Evolutionary conservation across 805 yeast genomes (phyloP).

Genomic region (Pichia phayaonensis): DNA sequence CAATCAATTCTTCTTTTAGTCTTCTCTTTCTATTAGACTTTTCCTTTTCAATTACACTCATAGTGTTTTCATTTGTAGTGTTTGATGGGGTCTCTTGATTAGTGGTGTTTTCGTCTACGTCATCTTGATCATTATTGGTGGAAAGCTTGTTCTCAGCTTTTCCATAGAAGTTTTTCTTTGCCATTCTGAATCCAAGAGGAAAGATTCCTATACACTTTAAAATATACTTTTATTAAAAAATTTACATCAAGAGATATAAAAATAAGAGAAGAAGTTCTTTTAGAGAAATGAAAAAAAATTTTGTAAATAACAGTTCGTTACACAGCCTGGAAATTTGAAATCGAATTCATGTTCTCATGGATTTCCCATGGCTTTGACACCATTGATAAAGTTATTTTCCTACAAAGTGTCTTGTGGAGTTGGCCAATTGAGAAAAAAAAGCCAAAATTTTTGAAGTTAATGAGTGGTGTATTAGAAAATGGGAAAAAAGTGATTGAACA

Average conservation of each 20-base stretch:
- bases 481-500: background rate
- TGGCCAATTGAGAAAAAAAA: background rate
- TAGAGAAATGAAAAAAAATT: constrained; percentile 1
- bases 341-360: background rate
- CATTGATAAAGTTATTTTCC: background rate
- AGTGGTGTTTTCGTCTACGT: background rate
- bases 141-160: constrained; percentile 6
- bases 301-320: background rate
- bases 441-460: background rate
- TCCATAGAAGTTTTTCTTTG: constrained; percentile 9
- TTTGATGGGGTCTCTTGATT: constrained; percentile 16
- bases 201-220: background rate
- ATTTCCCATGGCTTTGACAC: background rate
- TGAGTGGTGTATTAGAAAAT: background rate
- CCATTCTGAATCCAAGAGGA: background rate
- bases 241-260: background rate
- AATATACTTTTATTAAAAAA: background rate
- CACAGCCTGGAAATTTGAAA: constrained; percentile 8
- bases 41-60: constrained; percentile 47
- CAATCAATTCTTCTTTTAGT: constrained; percentile 48
- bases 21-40: constrained; percentile 56
- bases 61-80: constrained; percentile 29
- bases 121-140: background rate
- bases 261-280: background rate
- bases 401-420: background rate